These are phyloP conservation scores for Aspergillus neoniger DNA, from an alignment of 2,329 filamentous ascomycete genomes.

Conservation along the genomic window DNA sequence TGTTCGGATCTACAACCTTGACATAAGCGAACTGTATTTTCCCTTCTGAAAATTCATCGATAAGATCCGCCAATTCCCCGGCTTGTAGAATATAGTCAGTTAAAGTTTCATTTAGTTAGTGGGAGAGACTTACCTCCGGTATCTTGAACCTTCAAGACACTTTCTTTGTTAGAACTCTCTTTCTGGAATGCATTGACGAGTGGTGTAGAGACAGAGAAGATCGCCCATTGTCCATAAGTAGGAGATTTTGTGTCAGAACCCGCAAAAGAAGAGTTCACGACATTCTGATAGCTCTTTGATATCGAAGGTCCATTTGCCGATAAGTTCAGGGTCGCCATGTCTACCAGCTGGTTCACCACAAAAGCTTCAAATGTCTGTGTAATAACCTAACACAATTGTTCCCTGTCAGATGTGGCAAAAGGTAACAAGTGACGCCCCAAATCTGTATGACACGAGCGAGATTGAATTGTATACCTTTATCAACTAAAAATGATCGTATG, in stretches of 20 bases:
- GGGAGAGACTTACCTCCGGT: conserved; percentile 68
- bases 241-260: conserved; percentile 66
- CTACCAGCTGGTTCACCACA: neutral
- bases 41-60: conserved; percentile 96
- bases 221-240: conserved; percentile 87
- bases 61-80: conserved; percentile 83
- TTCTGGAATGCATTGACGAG: conserved; percentile 88
- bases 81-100: conserved; percentile 56
- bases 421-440: no score
- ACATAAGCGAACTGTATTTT: conserved; percentile 96
- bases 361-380: neutral
- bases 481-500: neutral
- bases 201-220: conserved; percentile 91
- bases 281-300: conserved; percentile 69
- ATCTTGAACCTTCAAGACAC: conserved; percentile 88
- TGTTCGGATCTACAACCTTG: conserved; percentile 95
- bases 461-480: neutral
- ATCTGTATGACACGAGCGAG: neutral
- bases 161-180: conserved; percentile 82
- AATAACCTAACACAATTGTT: no score
- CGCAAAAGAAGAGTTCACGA: conserved; percentile 63
- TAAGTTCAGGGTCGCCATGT: conserved; percentile 78
- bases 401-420: neutral
- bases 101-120: neutral
- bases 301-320: conserved; percentile 81